phyloP scores from a whole-genome alignment of 257 asterid genomes.

The Hygrophila difformis region DNA sequence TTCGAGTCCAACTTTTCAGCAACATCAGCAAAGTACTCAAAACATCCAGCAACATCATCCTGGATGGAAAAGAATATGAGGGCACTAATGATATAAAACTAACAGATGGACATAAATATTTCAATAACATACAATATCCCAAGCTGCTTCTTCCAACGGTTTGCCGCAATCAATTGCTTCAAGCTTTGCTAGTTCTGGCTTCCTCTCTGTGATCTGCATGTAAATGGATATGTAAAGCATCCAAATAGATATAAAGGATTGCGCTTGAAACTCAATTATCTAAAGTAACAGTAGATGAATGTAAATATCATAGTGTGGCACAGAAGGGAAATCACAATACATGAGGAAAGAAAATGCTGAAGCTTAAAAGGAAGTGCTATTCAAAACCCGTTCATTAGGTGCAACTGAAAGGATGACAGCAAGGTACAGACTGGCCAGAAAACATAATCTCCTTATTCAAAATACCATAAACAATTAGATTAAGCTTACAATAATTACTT shows the following conservation, averaged over 20 bases:
- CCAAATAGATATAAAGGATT: not conserved
- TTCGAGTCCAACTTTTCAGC: conserved; percentile 85
- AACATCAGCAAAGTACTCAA: conserved; percentile 77
- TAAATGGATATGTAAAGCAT: not conserved
- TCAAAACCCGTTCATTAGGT: too few species aligned
- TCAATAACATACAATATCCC: conserved; percentile 65
- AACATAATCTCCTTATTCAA: too few species aligned
- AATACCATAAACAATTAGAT: too few species aligned
- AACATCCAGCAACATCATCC: conserved; percentile 96
- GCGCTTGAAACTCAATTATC: not conserved
- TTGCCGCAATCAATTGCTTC: conserved; percentile 88
- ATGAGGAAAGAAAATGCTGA: too few species aligned
- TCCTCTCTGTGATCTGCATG: conserved; percentile 67
- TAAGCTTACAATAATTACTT: too few species aligned
- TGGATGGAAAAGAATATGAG: conserved; percentile 18
- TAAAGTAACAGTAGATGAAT: too few species aligned
- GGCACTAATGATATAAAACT: not conserved
- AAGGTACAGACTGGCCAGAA: too few species aligned
- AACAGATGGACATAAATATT: not conserved
- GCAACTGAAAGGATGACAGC: too few species aligned
- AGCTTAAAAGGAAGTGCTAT: too few species aligned
- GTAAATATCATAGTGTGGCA: not conserved
- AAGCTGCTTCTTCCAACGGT: conserved; percentile 82
- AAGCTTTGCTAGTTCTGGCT: conserved; percentile 60
- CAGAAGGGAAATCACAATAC: too few species aligned